Conservation (phyloP, 495 filamentous ascomycete genomes). For the Podospora pseudoanserina region DNA sequence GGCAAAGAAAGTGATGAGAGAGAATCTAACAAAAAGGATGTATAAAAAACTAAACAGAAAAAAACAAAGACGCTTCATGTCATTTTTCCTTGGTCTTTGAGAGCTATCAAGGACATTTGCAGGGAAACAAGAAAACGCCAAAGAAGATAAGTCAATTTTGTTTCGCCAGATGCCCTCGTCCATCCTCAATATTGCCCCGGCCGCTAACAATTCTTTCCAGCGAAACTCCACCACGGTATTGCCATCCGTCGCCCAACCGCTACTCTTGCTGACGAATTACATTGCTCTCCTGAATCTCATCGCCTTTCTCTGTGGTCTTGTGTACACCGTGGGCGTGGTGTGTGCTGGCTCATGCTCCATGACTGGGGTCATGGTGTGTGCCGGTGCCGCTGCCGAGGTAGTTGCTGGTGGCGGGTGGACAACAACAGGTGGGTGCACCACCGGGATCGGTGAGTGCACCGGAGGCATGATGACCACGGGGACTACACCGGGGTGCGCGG, state of each 20-base stretch:
- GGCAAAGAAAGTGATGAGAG: background rate
- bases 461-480: slow-evolving; percentile 1
- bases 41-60: background rate
- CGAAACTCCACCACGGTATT: background rate
- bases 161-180: background rate
- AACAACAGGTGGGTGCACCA: background rate
- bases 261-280: background rate
- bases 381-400: background rate
- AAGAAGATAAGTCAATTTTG: background rate
- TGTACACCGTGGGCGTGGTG: background rate
- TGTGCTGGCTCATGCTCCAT: background rate
- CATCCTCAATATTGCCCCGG: background rate
- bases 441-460: background rate
- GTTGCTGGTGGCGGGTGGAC: background rate
- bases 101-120: background rate
- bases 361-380: slow-evolving; percentile 1
- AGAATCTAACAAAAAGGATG: background rate
- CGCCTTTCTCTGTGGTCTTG: background rate
- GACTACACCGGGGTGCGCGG: background rate
- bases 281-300: background rate
- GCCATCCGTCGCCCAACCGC: background rate
- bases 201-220: background rate
- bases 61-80: background rate
- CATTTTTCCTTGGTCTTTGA: background rate
- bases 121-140: background rate